phyloP scores from a whole-genome alignment of 257 asterid genomes.

The Vinca minor region DNA sequence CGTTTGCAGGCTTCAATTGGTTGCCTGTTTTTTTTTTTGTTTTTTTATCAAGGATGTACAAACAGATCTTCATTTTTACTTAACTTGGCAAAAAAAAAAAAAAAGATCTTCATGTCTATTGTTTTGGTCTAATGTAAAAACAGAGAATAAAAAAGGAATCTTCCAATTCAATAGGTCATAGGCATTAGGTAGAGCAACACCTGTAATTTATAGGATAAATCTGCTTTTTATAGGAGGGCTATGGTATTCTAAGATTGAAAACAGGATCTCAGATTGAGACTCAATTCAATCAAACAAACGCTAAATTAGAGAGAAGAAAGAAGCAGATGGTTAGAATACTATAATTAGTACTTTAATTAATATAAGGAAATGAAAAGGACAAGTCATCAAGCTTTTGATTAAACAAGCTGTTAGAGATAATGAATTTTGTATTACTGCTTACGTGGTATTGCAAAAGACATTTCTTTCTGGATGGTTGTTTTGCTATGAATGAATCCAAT shows the following conservation, averaged over 20 bases:
- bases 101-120: no score
- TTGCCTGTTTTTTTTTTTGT: background rate
- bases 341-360: no score
- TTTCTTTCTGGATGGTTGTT: background rate
- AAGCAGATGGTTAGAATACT: no score
- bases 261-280: no score
- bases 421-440: background rate
- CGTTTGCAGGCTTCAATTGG: background rate
- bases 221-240: conserved; percentile 2
- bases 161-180: background rate
- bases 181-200: conserved; percentile 12
- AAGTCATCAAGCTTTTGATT: background rate
- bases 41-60: background rate
- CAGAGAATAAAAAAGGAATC: conserved; percentile 1
- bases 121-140: conserved; percentile 15
- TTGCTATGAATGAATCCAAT: background rate
- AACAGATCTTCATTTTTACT: background rate
- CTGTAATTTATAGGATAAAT: background rate
- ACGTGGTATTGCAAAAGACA: background rate
- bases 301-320: no score
- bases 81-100: no score
- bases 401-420: background rate
- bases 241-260: no score
- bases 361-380: no score
- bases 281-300: no score